A percentile compares a stretch with the other conserved stretches of the same genome.
phyloP scores from a whole-genome alignment of 2,329 filamentous ascomycete genomes.

The Penicillium sp. region DNA sequence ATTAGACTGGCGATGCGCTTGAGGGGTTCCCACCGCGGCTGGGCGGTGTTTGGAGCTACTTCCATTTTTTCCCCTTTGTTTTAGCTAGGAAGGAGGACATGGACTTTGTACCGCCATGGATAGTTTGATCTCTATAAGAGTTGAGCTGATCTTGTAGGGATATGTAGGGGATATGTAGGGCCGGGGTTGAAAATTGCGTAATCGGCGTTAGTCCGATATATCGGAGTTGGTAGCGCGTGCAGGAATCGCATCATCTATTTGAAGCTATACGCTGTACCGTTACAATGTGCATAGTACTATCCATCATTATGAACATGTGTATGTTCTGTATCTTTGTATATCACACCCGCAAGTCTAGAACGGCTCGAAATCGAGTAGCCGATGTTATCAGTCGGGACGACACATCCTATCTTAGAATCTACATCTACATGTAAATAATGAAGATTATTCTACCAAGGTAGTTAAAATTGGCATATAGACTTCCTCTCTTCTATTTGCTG shows the following conservation, averaged over 20 bases:
- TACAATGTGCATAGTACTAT: background rate
- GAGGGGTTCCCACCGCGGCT: constrained; percentile 5
- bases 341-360: background rate
- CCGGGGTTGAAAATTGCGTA: constrained; percentile 4
- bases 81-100: background rate
- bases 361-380: constrained; percentile 16
- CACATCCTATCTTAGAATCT: no score
- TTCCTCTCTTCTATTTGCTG: no score
- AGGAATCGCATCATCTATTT: background rate
- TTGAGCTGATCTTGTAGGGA: background rate
- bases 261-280: background rate
- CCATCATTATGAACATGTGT: background rate
- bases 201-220: constrained; percentile 17
- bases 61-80: background rate
- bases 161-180: background rate
- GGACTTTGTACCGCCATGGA: background rate
- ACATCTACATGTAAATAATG: no score
- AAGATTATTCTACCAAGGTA: no score
- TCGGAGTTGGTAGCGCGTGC: constrained; percentile 10
- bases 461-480: no score
- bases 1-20: constrained; percentile 27
- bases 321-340: background rate
- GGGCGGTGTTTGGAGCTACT: background rate
- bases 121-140: background rate
- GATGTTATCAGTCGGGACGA: background rate